phyloP scores from a whole-genome alignment of 1,284 basidiomycete genomes.

The Trichosporon sp. region DNA sequence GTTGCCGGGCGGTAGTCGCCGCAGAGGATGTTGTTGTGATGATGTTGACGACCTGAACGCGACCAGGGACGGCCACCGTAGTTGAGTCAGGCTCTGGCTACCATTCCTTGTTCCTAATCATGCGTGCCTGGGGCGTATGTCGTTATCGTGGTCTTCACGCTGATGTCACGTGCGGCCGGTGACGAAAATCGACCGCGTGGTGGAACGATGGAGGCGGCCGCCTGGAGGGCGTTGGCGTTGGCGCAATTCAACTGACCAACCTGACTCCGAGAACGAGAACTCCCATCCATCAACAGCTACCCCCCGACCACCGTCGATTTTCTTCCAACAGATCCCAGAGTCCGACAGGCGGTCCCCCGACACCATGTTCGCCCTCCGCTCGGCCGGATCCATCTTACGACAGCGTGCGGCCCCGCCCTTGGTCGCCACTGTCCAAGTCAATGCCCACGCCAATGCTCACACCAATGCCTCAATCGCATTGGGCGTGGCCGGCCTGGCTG shows the following conservation, averaged over 20 bases:
- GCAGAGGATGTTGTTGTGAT: neutral
- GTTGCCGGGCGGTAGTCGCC: neutral
- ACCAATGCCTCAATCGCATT: slow-evolving; percentile 8
- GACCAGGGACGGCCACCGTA: neutral
- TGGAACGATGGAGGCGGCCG: neutral
- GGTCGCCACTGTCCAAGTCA: slow-evolving; percentile 18
- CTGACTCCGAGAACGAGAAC: neutral
- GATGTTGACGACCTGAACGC: neutral
- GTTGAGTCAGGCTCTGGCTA: neutral
- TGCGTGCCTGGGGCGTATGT: neutral
- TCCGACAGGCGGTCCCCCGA: neutral
- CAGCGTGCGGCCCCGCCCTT: slow-evolving; percentile 16
- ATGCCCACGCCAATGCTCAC: slow-evolving; percentile 19
- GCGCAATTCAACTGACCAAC: slow-evolving; percentile 10
- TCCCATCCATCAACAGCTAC: slow-evolving; percentile 10
- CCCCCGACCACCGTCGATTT: neutral
- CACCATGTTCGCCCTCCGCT: slow-evolving; percentile 20
- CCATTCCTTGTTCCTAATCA: neutral
- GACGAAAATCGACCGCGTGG: slow-evolving; percentile 3
- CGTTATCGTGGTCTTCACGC: neutral
- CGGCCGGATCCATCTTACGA: slow-evolving; percentile 16
- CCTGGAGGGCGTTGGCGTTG: neutral
- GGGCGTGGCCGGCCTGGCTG: slow-evolving; percentile 9
- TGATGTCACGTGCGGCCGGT: neutral
- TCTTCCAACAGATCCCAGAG: slow-evolving; percentile 10